These are phyloP conservation scores for Pyricularia grisea DNA, from an alignment of 2,329 filamentous ascomycete species.

Conservation along the genomic window DNA sequence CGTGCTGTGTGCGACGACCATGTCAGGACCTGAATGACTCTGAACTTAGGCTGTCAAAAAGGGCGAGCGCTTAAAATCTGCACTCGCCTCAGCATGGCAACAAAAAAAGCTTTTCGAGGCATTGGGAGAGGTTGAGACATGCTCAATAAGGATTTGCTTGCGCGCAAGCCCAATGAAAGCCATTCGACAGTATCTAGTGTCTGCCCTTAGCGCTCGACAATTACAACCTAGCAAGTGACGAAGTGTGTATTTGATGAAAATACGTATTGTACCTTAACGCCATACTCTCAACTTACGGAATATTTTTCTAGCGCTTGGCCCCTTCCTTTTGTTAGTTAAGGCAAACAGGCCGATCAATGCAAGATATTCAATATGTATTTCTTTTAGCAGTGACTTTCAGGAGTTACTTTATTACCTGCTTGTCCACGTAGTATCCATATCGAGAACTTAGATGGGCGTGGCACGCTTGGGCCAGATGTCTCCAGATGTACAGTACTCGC, in stretches of 20 bases:
- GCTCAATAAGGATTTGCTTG: not conserved
- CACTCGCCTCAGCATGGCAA: not conserved
- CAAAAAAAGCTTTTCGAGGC: not conserved
- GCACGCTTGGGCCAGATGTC: not conserved
- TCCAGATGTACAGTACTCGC: not conserved
- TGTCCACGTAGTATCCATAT: not conserved
- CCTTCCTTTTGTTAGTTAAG: not conserved
- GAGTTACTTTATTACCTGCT: not conserved
- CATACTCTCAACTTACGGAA: not conserved
- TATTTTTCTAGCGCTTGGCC: not conserved
- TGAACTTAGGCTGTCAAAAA: not conserved
- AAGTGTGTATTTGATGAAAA: not conserved
- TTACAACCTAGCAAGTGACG: not conserved
- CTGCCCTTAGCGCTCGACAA: not conserved
- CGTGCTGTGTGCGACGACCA: not conserved
- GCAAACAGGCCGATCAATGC: not conserved
- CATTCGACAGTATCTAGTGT: not conserved
- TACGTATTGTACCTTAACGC: not conserved
- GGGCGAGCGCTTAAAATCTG: not conserved
- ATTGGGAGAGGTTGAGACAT: not conserved
- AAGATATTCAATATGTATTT: not conserved
- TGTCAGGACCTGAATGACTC: not conserved
- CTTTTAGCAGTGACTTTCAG: not conserved
- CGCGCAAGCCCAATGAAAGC: not conserved
- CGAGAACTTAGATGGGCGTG: not conserved